phyloP scores from a whole-genome alignment of 1,284 basidiomycete species.

The Singerocomus rubriflavus region DNA sequence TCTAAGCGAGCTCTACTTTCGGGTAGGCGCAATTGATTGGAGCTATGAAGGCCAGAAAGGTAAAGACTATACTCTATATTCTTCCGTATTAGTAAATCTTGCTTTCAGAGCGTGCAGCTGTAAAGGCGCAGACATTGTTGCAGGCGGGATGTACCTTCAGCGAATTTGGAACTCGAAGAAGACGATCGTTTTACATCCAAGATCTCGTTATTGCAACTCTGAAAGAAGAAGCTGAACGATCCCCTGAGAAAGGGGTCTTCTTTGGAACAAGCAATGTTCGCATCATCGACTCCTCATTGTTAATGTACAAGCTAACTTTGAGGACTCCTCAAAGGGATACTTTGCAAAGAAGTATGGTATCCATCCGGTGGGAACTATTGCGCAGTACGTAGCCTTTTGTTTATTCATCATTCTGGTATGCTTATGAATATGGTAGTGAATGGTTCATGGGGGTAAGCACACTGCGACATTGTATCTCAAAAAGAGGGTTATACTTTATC shows the following conservation, averaged over 20 bases:
- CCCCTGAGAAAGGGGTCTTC: conserved; percentile 55
- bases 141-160: conserved; percentile 73
- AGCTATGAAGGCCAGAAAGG: conserved; percentile 77
- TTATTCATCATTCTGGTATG: background rate
- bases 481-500: background rate
- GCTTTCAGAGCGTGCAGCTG: conserved; percentile 56
- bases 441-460: conserved; percentile 89
- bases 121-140: conserved; percentile 72
- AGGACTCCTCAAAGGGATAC: conserved; percentile 59
- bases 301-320: background rate
- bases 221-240: conserved; percentile 58
- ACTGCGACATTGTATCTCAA: background rate
- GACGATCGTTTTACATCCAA: conserved; percentile 80
- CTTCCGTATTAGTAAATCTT: conserved; percentile 1
- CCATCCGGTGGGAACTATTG: conserved; percentile 79
- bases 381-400: conserved; percentile 67
- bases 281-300: background rate
- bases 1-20: conserved; percentile 78
- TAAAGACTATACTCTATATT: conserved; percentile 27
- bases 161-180: conserved; percentile 91
- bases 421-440: conserved; percentile 51
- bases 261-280: conserved; percentile 87
- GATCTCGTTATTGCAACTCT: conserved; percentile 76
- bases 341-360: conserved; percentile 75
- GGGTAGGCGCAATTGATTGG: conserved; percentile 78